phyloP scores from a whole-genome alignment of 208 protist genomes.

The Leishmania aethiopica region DNA sequence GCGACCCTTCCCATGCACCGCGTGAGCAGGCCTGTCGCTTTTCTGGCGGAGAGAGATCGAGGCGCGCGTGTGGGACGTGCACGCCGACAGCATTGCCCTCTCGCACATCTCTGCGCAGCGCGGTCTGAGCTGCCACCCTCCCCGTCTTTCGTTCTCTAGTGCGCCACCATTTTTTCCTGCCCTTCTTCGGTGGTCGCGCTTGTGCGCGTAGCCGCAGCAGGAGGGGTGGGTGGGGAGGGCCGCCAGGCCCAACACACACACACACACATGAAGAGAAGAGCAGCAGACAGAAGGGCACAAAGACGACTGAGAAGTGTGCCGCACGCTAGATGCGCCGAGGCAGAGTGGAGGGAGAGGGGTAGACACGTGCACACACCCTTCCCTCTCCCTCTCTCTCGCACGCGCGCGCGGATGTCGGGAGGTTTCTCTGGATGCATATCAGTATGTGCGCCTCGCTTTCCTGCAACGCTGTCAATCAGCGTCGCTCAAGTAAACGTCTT shows the following conservation, averaged over 20 bases:
- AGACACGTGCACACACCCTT: background rate
- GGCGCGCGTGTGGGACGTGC: background rate
- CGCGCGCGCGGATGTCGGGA: no score
- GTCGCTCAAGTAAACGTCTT: conserved; percentile 29
- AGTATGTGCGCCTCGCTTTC: no score
- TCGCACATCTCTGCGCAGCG: background rate
- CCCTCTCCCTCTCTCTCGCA: background rate
- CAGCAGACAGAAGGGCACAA: no score
- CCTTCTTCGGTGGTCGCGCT: no score
- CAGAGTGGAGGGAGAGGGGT: background rate
- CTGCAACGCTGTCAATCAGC: conserved; percentile 5
- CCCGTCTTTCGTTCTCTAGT: background rate
- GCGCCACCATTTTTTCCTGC: no score
- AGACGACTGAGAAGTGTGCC: no score
- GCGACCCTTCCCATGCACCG: background rate
- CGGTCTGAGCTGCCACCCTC: background rate
- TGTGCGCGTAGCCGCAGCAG: no score
- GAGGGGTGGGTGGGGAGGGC: no score
- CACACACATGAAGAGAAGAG: no score
- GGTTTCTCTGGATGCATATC: background rate
- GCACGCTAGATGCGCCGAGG: background rate
- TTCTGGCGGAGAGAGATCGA: background rate
- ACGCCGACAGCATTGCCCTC: background rate
- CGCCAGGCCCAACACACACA: no score
- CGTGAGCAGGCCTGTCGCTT: no score